These are phyloP conservation scores for Immersiporthe knoxdaviesiana DNA, from an alignment of 2,329 filamentous ascomycete species.

Conservation along the genomic window DNA sequence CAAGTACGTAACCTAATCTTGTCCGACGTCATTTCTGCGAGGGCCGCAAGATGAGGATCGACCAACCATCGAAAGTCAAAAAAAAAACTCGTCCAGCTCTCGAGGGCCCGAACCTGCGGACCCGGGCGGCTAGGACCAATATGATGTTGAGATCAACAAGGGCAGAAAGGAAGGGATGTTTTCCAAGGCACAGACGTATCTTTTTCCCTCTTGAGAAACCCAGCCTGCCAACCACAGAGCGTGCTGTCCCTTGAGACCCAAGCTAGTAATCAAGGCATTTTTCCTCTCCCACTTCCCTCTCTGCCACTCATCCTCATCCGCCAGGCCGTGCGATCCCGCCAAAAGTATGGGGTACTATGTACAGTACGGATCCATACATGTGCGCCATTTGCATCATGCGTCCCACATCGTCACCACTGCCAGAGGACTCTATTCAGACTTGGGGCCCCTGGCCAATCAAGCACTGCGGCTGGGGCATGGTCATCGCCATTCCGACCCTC, in stretches of 20 bases:
- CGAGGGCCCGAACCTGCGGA: too few relatives aligned
- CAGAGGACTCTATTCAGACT: too few relatives aligned
- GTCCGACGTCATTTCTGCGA: not conserved
- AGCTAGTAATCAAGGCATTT: not conserved
- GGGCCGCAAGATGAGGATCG: constrained; percentile 4
- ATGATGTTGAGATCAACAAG: not conserved
- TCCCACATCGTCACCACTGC: not conserved
- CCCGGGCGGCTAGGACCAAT: not conserved
- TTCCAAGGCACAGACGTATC: too few relatives aligned
- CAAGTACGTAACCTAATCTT: not conserved
- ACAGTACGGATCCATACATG: not conserved
- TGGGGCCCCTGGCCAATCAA: not conserved
- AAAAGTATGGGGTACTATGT: not conserved
- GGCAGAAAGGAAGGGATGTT: too few relatives aligned
- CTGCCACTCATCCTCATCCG: not conserved
- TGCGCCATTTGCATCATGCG: not conserved
- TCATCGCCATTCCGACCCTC: not conserved
- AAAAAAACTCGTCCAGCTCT: not conserved
- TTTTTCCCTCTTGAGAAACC: too few relatives aligned
- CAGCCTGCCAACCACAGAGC: not conserved
- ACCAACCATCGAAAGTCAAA: not conserved
- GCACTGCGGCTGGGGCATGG: not conserved
- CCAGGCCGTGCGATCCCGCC: not conserved
- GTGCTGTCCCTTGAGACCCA: too few relatives aligned
- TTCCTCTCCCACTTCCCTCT: not conserved